A percentile compares a stretch with the other conserved stretches of the same genome.
Conservation (phyloP, 495 filamentous ascomycete genomes). For the Aspergillus olivimuriae region DNA sequence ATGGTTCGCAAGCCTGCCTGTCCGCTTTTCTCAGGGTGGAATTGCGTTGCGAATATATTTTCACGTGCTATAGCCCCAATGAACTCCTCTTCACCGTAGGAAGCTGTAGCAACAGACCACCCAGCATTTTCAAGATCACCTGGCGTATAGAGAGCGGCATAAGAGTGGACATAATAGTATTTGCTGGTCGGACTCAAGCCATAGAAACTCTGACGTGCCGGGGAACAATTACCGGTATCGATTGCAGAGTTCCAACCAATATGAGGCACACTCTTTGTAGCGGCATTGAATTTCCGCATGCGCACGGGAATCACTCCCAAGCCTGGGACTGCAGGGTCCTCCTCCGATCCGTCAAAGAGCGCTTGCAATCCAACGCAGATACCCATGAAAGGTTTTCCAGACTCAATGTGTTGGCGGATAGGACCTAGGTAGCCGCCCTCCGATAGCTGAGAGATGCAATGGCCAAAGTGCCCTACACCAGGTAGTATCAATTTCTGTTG, state of each 20-base stretch:
- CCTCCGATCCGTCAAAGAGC: constrained; percentile 77
- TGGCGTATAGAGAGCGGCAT: constrained; percentile 69
- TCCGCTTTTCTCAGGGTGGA: constrained; percentile 96
- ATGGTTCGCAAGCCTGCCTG: constrained; percentile 77
- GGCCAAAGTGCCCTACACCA: constrained; percentile 94
- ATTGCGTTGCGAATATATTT: constrained; percentile 87
- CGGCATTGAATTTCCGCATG: constrained; percentile 70
- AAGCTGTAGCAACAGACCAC: constrained; percentile 82
- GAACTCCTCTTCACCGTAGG: constrained; percentile 85
- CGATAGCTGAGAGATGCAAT: constrained; percentile 80
- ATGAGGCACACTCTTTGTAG: constrained; percentile 83
- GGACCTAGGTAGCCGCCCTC: constrained; percentile 75
- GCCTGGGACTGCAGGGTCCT: constrained; percentile 63
- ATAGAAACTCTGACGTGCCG: constrained; percentile 54
- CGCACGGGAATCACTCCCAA: constrained; percentile 65
- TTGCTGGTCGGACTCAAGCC: constrained; percentile 74
- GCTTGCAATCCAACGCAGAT: constrained; percentile 95
- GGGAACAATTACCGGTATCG: constrained; percentile 38
- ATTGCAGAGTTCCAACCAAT: constrained; percentile 96
- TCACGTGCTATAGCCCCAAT: constrained; percentile 81
- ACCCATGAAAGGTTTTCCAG: constrained; percentile 94
- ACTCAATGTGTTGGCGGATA: constrained; percentile 69
- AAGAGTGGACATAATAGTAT: constrained; percentile 98
- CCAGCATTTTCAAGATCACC: constrained; percentile 68
- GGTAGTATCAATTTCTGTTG: constrained; percentile 80